phyloP scores from a whole-genome alignment of 2,329 filamentous ascomycete species.

The Aspergillus sp. region DNA sequence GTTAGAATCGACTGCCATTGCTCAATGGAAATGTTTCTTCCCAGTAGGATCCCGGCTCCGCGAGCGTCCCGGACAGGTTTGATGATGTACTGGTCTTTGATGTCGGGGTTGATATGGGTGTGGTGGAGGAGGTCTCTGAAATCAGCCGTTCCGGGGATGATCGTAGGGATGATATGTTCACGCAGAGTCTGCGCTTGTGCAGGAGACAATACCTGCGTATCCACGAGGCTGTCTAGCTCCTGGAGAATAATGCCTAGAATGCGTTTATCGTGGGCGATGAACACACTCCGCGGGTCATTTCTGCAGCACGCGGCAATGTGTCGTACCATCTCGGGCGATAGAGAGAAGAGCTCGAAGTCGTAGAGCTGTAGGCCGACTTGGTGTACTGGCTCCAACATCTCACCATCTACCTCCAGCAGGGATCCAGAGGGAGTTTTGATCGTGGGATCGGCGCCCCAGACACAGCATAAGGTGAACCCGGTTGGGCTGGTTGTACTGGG shows the following conservation, averaged over 20 bases:
- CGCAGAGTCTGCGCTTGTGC: constrained; percentile 6
- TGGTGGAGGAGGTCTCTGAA: not conserved
- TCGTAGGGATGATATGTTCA: not conserved
- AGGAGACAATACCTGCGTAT: constrained; percentile 5
- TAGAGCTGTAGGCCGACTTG: not conserved
- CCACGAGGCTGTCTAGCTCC: constrained; percentile 7
- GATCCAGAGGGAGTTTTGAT: too few species aligned
- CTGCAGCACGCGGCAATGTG: not conserved
- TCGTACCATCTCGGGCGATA: not conserved
- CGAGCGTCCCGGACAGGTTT: not conserved
- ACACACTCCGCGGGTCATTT: constrained; percentile 15
- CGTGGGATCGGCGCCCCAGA: too few species aligned
- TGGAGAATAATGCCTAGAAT: constrained; percentile 21
- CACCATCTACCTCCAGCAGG: not conserved
- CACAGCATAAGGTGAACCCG: not conserved
- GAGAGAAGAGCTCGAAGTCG: not conserved
- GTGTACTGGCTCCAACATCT: not conserved
- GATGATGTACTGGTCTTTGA: not conserved
- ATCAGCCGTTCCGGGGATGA: not conserved
- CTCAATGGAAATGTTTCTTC: not conserved
- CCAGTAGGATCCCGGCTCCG: not conserved
- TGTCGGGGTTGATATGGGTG: not conserved
- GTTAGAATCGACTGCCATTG: not conserved
- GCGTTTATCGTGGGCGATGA: constrained; percentile 19
- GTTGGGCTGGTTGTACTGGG: not conserved